These are phyloP conservation scores for Fulvia fulva DNA, from an alignment of 2,329 filamentous ascomycete genomes.

Conservation along the genomic window DNA sequence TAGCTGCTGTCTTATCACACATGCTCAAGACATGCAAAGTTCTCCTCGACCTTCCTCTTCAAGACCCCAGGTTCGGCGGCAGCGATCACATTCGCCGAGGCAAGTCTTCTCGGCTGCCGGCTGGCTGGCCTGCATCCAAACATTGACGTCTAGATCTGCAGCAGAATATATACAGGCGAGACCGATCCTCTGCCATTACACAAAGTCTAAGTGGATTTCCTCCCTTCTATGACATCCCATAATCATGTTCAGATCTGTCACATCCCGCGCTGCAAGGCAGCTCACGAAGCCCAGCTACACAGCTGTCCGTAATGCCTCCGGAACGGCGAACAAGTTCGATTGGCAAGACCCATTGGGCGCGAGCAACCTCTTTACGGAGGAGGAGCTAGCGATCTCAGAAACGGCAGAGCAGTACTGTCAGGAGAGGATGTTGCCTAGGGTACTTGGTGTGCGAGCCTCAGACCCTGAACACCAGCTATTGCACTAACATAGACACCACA, in stretches of 20 bases:
- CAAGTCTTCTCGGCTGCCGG: neutral
- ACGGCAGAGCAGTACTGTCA: conserved; percentile 93
- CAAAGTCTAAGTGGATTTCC: neutral
- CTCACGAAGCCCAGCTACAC: conserved; percentile 29
- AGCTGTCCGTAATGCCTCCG: conserved; percentile 39
- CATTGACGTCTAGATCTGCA: conserved; percentile 5
- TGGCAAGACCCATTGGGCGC: conserved; percentile 86
- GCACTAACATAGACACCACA: conserved; percentile 34
- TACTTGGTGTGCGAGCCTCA: conserved; percentile 61
- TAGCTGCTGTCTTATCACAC: neutral
- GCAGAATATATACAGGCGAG: neutral
- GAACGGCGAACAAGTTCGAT: conserved; percentile 59
- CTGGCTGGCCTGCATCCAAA: neutral
- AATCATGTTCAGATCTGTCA: conserved; percentile 44
- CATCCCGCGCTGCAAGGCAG: conserved; percentile 39
- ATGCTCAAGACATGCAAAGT: neutral
- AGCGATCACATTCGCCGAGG: neutral
- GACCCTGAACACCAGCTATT: neutral
- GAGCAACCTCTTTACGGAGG: conserved; percentile 75
- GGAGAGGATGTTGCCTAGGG: conserved; percentile 77
- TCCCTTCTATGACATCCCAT: neutral
- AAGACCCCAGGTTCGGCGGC: conserved; percentile 1
- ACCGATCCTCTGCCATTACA: neutral
- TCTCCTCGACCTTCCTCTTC: neutral
- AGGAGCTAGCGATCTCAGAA: conserved; percentile 84